Conservation (phyloP, 2,329 filamentous ascomycete genomes). For the Claviceps sp. region DNA sequence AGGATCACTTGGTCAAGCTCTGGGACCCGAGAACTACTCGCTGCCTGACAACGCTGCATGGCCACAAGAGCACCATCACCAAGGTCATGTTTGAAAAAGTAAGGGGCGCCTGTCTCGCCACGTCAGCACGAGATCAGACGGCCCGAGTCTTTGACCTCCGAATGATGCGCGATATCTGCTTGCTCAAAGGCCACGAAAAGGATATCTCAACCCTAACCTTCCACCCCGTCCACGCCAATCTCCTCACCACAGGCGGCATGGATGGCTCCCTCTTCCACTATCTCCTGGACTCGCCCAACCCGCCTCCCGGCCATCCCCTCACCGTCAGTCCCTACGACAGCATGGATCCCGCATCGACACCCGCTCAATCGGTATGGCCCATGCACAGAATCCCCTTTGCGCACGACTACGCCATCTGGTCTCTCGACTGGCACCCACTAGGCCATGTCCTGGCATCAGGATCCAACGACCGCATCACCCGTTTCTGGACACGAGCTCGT, state of each 20-base stretch:
- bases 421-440: slow-evolving; percentile 91
- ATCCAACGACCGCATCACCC: slow-evolving; percentile 90
- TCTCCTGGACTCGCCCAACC: slow-evolving; percentile 87
- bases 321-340: slow-evolving; percentile 76
- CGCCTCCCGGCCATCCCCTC: slow-evolving; percentile 57
- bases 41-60: slow-evolving; percentile 85
- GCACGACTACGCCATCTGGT: slow-evolving; percentile 94
- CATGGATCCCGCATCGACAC: slow-evolving; percentile 63
- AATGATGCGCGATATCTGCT: slow-evolving; percentile 95
- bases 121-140: slow-evolving; percentile 84
- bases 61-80: slow-evolving; percentile 94
- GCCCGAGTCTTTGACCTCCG: slow-evolving; percentile 88
- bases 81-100: slow-evolving; percentile 83
- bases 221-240: slow-evolving; percentile 83
- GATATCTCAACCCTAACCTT: slow-evolving; percentile 86
- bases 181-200: slow-evolving; percentile 90
- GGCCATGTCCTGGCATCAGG: slow-evolving; percentile 92
- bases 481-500: slow-evolving; percentile 87
- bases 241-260: slow-evolving; percentile 81
- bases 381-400: slow-evolving; percentile 78
- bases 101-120: slow-evolving; percentile 74
- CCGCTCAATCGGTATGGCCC: slow-evolving; percentile 83
- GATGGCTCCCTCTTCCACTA: slow-evolving; percentile 89
- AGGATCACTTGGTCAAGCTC: slow-evolving; percentile 92
- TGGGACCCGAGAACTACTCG: slow-evolving; percentile 93